Evolutionary conservation across 129 eudicot species (phyloP), one percentile per base, ranked within the genome.

Genomic region (Centrapalus pauciflorus): DNA sequence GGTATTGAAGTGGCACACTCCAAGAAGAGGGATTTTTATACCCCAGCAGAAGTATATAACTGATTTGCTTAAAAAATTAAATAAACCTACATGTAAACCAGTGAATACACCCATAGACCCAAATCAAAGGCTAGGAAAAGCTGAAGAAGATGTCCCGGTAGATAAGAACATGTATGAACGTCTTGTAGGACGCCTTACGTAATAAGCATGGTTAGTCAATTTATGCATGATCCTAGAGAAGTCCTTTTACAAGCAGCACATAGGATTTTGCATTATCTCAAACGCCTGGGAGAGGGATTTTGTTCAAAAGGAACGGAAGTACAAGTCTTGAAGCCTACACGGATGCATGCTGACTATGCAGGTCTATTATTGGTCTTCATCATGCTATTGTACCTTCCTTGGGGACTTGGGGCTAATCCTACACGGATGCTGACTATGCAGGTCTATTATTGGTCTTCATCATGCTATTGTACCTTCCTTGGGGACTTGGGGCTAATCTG

Each of bases 1-100:
- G 68, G 68, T 3, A 63, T 12, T 63, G 68, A 40, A 24, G 68
- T 63, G n/a, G n/a, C n/a, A n/a, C n/a, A n/a, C n/a, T n/a, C n/a
- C n/a, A n/a, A n/a, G n/a, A n/a, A n/a, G n/a, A n/a, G 14, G 50
- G 7, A 17, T 13, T 3, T 61, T 20, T 21, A 19, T 34, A 5
- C 20, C 67, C 6, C 51, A 61, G 35, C 29, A 21, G 16, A 61
- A 37, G 24, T 61, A 61, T 61, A 50, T 61, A 13, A 7, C 23
- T 1, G 68, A 63, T 38, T 51, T 63, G 8, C 17, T 63, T 1
- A 43, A 1, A 25, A 55, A 64, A 24, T 21, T 55, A 2, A 38
- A 37, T 4, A 38, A 8, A 21, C 0, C 11, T 11, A 35, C 23
- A 10, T 41, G 56, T 5, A 64, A 41, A 25, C 20, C 55, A 11